Evolutionary conservation across 495 filamentous ascomycete genomes (phyloP), one percentile per base, ranked within the genome.

Genomic region (Poronia punctata): DNA sequence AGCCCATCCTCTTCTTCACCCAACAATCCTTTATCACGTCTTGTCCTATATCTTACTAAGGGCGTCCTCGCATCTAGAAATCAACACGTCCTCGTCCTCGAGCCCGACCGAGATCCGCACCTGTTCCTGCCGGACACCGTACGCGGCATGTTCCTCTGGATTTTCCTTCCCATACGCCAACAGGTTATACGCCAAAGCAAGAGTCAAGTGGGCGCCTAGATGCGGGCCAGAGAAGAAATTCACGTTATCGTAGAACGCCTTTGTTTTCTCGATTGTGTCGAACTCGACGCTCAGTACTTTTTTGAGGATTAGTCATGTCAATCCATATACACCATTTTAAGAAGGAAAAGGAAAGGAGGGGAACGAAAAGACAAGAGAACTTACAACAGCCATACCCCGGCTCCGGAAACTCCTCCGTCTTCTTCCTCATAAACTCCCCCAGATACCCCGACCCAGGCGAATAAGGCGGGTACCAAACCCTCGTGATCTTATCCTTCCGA

Each of bases 251-350:
- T 66, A 67, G 28, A 73, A 75, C 4, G 61, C 55, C 2, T 37
- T 41, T 0, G 64, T 52, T 0, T 44, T 17, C 5, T 38, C 53
- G 1, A 65, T 37, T 7, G 41, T 46, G 3, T 48, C 45, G 28
- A 78, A 71, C 10, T 71, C 63, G n/a, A 72, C 43, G 7, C 52
- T 62, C 4, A 67, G 55, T 0, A 71, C n/a, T n/a, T n/a, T n/a
- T n/a, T n/a, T n/a, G n/a, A n/a, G n/a, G n/a, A n/a, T n/a, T n/a
- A n/a, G n/a, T n/a, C n/a, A n/a, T n/a, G n/a, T n/a, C n/a, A n/a
- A n/a, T n/a, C n/a, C n/a, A n/a, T n/a, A n/a, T n/a, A n/a, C n/a
- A n/a, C n/a, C n/a, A n/a, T n/a, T n/a, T n/a, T n/a, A n/a, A n/a
- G n/a, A n/a, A n/a, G n/a, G n/a, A n/a, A n/a, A n/a, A n/a, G n/a